These are phyloP conservation scores for Backusella psychrophila DNA, from an alignment of 192 early-diverging fungal species.

Conservation along the genomic window DNA sequence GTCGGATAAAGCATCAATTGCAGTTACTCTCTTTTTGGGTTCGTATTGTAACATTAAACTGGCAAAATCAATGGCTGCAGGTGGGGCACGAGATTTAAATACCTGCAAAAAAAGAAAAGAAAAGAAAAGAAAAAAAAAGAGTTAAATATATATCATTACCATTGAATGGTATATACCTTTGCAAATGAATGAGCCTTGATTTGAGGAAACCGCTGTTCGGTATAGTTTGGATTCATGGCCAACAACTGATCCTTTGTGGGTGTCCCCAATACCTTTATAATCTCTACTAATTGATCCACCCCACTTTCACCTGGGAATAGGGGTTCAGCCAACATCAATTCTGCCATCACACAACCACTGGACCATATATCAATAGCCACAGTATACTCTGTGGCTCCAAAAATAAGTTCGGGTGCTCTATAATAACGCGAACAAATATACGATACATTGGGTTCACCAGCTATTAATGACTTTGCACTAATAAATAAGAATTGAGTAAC, in stretches of 20 bases:
- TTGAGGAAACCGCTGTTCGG: constrained; percentile 95
- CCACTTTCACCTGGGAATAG: constrained; percentile 94
- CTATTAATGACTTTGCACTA: constrained; percentile 86
- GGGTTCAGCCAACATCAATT: constrained; percentile 87
- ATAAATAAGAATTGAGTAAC: constrained; percentile 1
- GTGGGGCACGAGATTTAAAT: constrained; percentile 76
- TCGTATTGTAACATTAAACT: constrained; percentile 88
- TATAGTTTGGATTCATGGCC: constrained; percentile 96
- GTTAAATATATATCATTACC: neutral
- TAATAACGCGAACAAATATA: constrained; percentile 98
- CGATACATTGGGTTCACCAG: constrained; percentile 94
- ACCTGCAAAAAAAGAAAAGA: constrained; percentile 48
- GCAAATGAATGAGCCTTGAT: constrained; percentile 88
- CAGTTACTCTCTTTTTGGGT: constrained; percentile 73
- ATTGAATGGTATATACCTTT: constrained; percentile 46
- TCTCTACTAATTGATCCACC: constrained; percentile 97
- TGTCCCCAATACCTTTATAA: constrained; percentile 97
- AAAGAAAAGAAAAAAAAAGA: constrained; percentile 14
- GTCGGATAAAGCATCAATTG: constrained; percentile 87
- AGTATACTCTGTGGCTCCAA: constrained; percentile 90
- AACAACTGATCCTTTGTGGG: constrained; percentile 93
- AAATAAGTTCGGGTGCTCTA: constrained; percentile 93
- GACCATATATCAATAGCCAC: constrained; percentile 93
- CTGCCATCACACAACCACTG: constrained; percentile 93
- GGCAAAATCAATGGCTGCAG: constrained; percentile 84